A percentile compares a stretch with the other conserved stretches of the same genome.
These are phyloP conservation scores for Nothophytophthora sp. DNA, from an alignment of 352 stramenopile species.

Conservation along the genomic window DNA sequence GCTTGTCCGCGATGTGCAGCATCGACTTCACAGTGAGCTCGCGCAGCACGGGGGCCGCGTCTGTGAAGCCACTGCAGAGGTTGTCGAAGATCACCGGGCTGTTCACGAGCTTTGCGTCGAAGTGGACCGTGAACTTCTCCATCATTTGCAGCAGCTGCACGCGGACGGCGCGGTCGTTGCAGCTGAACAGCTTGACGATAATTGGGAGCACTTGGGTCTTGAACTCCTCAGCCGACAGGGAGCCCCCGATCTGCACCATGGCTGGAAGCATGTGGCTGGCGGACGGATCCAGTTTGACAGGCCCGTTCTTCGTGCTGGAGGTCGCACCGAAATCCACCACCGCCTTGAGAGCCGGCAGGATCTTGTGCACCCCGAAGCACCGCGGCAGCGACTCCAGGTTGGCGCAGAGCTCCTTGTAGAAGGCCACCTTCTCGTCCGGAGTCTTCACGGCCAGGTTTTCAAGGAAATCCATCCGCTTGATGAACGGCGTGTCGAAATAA, in stretches of 20 bases:
- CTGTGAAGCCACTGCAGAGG: conserved; percentile 91
- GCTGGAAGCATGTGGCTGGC: conserved; percentile 88
- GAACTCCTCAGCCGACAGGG: conserved; percentile 80
- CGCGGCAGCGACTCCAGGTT: conserved; percentile 66
- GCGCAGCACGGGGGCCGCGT: conserved; percentile 83
- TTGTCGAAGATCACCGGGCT: conserved; percentile 90
- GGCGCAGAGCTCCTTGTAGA: conserved; percentile 93
- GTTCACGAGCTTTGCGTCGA: conserved; percentile 92
- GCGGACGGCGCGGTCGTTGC: conserved; percentile 90
- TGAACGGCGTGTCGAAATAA: conserved; percentile 93
- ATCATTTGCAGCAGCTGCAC: conserved; percentile 93
- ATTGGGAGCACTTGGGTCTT: conserved; percentile 88
- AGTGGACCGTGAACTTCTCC: conserved; percentile 86
- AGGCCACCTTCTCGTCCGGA: conserved; percentile 92
- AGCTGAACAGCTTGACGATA: conserved; percentile 90
- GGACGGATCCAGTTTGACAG: conserved; percentile 80
- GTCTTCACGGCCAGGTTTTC: conserved; percentile 94
- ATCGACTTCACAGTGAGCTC: conserved; percentile 94
- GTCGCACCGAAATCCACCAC: conserved; percentile 81
- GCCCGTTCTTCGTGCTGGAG: conserved; percentile 54
- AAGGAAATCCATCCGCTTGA: conserved; percentile 93
- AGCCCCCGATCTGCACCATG: conserved; percentile 86
- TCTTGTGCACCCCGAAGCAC: conserved; percentile 85
- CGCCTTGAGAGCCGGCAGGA: conserved; percentile 80
- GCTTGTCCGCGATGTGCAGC: conserved; percentile 90